Evolutionary conservation across 495 filamentous ascomycete species (phyloP), one percentile per base, ranked within the genome.

Genomic region (Penicillium cataractarum): DNA sequence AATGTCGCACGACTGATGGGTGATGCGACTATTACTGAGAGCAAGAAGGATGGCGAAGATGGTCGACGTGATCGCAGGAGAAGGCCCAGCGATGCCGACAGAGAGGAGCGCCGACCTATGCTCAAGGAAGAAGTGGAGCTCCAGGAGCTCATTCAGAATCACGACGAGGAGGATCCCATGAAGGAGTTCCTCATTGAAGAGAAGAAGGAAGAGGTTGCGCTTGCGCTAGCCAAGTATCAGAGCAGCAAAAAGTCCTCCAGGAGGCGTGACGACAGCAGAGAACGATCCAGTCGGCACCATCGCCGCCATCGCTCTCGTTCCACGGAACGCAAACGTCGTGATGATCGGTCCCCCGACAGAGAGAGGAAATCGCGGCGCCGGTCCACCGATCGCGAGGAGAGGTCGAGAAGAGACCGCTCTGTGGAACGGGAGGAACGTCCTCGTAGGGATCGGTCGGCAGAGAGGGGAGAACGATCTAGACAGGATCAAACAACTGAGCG

Each of bases 111-210:
- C 27, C 71, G 74, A 62, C 78, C 81, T 17, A 60, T 87, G 68
- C 66, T 89, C 19, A 85, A 82, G 65, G 89, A 90, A 66, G 94
- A 97, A 76, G 79, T 76, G 48, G 94, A 97, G 71, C 71, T 98
- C 48, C 85, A 84, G 58, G 84, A 87, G 55, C 70, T 97, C 66
- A 87, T 95, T 19, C 76, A 82, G 61, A 87, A 92, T 21, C 89
- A 96, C 64, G 94, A 97, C 65, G 93, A 97, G 24, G 95, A 97
- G 67, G 94, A 99, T 77, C 94, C 95, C 2, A 97, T 98, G 95
- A 98, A 97, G 77, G 86, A 86, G 55, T 96, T 90, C 71, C 74
- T 97, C 53, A 84, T 97, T 26, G 80, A 92, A 48, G 89, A 95
- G 78, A 97, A 97, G 84, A 91, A 89, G 69, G 90, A 92, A 64